Evolutionary conservation across 495 filamentous ascomycete genomes (phyloP).

Genomic region (Hypoxylon rickii): DNA sequence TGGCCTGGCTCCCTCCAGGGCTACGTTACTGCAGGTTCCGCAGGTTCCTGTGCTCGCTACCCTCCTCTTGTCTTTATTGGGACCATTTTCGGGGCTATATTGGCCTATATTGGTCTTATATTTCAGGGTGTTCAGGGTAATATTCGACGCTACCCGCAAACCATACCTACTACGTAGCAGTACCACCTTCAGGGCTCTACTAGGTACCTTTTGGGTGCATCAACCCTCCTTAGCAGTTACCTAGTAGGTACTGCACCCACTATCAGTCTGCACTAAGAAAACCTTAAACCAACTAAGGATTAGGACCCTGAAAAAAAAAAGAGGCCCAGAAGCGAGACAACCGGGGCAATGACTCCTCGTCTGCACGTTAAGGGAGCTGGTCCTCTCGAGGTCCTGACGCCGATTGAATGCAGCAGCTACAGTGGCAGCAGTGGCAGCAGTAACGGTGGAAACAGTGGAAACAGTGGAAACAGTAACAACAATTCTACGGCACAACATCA

Average conservation of each 20-base stretch:
- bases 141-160: constrained; percentile 22
- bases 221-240: too few relatives aligned
- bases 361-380: constrained; percentile 35
- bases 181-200: too few relatives aligned
- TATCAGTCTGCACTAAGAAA: constrained; percentile 30
- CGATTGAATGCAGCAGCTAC: too few relatives aligned
- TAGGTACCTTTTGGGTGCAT: constrained; percentile 8
- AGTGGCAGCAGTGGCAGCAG: too few relatives aligned
- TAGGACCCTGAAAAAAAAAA: constrained; percentile 29
- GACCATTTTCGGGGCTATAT: too few relatives aligned
- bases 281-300: constrained; percentile 35
- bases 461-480: too few relatives aligned
- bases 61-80: background rate
- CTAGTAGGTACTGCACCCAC: constrained; percentile 7
- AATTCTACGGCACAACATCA: constrained; percentile 17
- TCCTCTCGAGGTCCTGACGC: constrained; percentile 33
- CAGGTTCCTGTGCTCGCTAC: constrained; percentile 18
- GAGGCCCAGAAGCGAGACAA: constrained; percentile 17
- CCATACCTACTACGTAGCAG: too few relatives aligned
- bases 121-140: too few relatives aligned
- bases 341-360: constrained; percentile 36
- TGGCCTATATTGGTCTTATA: too few relatives aligned
- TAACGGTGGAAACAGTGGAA: too few relatives aligned
- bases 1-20: too few relatives aligned
- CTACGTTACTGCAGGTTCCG: constrained; percentile 25